Evolutionary conservation across 2,329 filamentous ascomycete genomes (phyloP), one percentile per base, ranked within the genome.

Genomic region (Myriosclerotinia scirpicola): DNA sequence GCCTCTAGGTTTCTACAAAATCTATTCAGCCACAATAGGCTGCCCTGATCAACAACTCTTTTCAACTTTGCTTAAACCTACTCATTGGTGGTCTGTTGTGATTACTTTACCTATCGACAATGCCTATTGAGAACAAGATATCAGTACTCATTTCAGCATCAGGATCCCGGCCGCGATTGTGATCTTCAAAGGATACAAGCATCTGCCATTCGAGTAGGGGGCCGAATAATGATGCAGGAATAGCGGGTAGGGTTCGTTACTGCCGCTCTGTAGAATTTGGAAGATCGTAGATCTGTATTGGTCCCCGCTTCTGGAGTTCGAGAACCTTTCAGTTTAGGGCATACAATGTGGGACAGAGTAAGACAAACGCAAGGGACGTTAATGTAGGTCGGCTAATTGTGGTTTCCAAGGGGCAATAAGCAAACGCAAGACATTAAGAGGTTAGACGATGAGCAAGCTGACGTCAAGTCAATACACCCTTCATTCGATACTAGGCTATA

Each of bases 331-430:
- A 30, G 22, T 17, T 15, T 52, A 34, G 48, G 48, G 6, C 48
- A 52, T 26, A 6, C 7, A 15, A n/a, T 6, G 42, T 59, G 56
- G 17, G 56, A 12, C 30, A 60, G 30, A 36, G 44, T 50, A 14
- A 60, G 58, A 60, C 44, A 50, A 50, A 61, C 34, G 30, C 58
- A 38, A 50, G 58, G 46, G 44, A 61, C 58, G 34, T 61, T 50
- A n/a, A 26, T 61, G 20, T 61, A n/a, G 50, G 36, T 22, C n/a
- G 48, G 44, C 34, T 60, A 60, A 50, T 60, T 60, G 30, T 48
- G 56, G 42, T 48, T 30, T 22, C 34, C 15, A 38, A 36, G 14
- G 54, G 58, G 58, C 4, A 12, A 50, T 7, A 61, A 26, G 44
- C 44, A 40, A 50, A 15, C 15, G 15, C 30, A 60, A 42, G 38